Conservation (phyloP, 208 protist genomes). For the Acanthamoeba lenticulata region DNA sequence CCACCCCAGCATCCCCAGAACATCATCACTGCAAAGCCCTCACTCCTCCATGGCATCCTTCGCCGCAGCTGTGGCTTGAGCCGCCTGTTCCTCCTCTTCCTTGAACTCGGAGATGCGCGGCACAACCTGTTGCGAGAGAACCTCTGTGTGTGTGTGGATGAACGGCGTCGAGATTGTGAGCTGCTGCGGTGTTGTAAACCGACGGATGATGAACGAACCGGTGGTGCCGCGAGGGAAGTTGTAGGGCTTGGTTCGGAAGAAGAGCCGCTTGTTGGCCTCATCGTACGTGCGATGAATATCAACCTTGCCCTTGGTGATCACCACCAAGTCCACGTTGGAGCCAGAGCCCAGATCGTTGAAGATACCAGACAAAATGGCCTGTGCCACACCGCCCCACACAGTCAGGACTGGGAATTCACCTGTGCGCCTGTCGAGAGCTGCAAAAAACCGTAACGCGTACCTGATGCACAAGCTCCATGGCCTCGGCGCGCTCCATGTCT, state of each 20-base stretch:
- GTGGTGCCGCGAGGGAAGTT: slow-evolving; percentile 84
- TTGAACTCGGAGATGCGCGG: neutral
- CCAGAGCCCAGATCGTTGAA: slow-evolving; percentile 99
- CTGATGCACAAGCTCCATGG: slow-evolving; percentile 96
- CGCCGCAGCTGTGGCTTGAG: neutral
- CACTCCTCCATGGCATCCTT: slow-evolving; percentile 30
- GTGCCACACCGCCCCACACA: too few species aligned
- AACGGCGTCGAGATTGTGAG: too few species aligned
- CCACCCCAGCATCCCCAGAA: neutral
- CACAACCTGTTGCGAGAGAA: slow-evolving; percentile 19
- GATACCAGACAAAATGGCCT: slow-evolving; percentile 98
- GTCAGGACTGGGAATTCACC: too few species aligned
- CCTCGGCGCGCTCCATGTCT: slow-evolving; percentile 95
- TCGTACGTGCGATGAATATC: slow-evolving; percentile 81
- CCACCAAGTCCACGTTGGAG: slow-evolving; percentile 98
- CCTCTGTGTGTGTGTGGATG: too few species aligned
- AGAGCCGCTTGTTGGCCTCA: slow-evolving; percentile 83
- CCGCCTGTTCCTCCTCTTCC: neutral
- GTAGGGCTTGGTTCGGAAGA: slow-evolving; percentile 76
- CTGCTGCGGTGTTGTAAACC: neutral
- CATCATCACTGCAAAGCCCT: neutral
- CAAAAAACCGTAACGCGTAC: slow-evolving; percentile 98
- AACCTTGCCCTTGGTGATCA: slow-evolving; percentile 91
- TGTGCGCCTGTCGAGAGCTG: too few species aligned
- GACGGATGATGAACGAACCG: neutral